Evolutionary conservation across 140 eudicot genomes (phyloP), one percentile per base, ranked within the genome.

Genomic region (Stevia rebaudiana): DNA sequence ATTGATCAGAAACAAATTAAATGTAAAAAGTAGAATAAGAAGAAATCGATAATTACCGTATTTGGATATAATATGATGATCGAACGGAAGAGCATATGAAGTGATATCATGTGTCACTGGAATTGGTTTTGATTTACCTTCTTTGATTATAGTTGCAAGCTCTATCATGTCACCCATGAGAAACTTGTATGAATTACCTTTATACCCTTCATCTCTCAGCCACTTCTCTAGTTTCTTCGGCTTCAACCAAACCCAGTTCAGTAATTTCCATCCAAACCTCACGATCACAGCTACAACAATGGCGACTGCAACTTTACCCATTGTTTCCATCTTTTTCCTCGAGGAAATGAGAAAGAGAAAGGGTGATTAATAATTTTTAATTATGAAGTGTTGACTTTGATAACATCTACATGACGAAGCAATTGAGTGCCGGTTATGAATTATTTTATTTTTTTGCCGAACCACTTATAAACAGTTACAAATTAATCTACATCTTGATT

Each of bases 221-320:
- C 72, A 57, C 67, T 73, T 73, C 60, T 73, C 78, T 17, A 73
- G 62, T 50, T 46, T 65, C 62, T 58, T 65, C 3, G 73, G 78
- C 35, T 65, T 73, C 35, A 73, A 44, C 70, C 73, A 74, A 28
- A 58, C 35, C 74, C 74, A 74, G 21, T 74, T 59, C 12, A 74
- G 63, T 52, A 74, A 35, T 67, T 61, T 47, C 79, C 74, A 74
- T 58, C 74, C 74, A 58, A 63, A 49, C 30, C 74, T 74, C 47
- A 59, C 10, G 1, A 59, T 31, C 63, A 42, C 16, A 6, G 16
- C 25, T 44, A 53, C 39, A 39, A 68, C 70, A 42, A 68, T 40
- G 64, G 75, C 8, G 59, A 42, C 61, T n/a, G 22, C 46, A 51
- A 56, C 47, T 68, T 55, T 41, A 22, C 61, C 71, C 53, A 48